phyloP scores from a whole-genome alignment of 1,284 basidiomycete genomes.

The Pseudozyma thailandica region DNA sequence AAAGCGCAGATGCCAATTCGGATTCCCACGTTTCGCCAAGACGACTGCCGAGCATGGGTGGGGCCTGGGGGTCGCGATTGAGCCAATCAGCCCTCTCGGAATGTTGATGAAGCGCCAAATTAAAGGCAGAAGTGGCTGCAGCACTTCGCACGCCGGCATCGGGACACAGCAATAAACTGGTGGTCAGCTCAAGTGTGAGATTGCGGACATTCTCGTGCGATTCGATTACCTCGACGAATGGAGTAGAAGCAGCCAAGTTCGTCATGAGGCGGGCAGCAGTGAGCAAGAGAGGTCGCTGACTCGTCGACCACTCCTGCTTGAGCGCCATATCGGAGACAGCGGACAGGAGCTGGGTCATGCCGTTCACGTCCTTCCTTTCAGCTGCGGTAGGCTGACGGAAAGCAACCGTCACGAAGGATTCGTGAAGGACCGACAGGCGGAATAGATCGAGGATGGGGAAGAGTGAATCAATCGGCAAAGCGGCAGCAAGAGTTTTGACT shows the following conservation, averaged over 20 bases:
- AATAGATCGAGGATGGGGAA: conserved; percentile 87
- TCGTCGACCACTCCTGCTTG: conserved; percentile 72
- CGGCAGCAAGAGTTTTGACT: conserved; percentile 8
- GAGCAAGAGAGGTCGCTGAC: conserved; percentile 69
- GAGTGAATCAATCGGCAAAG: conserved; percentile 74
- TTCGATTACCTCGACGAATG: conserved; percentile 72
- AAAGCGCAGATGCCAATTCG: conserved; percentile 80
- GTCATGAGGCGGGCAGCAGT: conserved; percentile 79
- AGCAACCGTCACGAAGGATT: conserved; percentile 43
- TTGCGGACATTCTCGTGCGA: conserved; percentile 70
- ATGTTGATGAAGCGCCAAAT: conserved; percentile 71
- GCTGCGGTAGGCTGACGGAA: conserved; percentile 12
- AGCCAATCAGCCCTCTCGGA: conserved; percentile 34
- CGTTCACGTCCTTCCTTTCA: conserved; percentile 19
- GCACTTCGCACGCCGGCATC: conserved; percentile 79
- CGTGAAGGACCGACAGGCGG: conserved; percentile 80
- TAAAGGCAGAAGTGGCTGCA: conserved; percentile 82
- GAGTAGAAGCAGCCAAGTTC: conserved; percentile 74
- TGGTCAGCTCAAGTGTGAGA: conserved; percentile 72
- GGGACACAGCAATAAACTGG: conserved; percentile 74
- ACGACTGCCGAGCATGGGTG: conserved; percentile 74
- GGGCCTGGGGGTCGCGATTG: conserved; percentile 67
- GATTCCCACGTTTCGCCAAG: conserved; percentile 75
- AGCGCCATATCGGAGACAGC: conserved; percentile 17
- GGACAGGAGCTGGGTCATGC: conserved; percentile 20